phyloP scores from a whole-genome alignment of 2,329 filamentous ascomycete species.

The Penicillium sp. region DNA sequence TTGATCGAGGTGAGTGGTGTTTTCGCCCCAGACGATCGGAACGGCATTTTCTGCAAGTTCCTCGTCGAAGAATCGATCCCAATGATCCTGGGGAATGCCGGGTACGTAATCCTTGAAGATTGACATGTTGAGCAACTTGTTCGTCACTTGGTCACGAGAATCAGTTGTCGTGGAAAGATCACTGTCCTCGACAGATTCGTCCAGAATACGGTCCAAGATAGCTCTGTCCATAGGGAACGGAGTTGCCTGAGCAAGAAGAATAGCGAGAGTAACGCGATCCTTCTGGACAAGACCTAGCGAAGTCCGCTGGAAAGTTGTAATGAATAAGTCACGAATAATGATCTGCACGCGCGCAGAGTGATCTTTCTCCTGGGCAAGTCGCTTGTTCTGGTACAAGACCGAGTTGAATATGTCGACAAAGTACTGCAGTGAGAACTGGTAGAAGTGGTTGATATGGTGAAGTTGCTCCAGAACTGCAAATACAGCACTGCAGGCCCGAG shows the following conservation, averaged over 20 bases:
- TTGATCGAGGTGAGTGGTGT: conserved; percentile 66
- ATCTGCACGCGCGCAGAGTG: conserved; percentile 79
- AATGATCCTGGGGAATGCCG: conserved; percentile 60
- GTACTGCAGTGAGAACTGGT: conserved; percentile 98
- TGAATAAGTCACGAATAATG: conserved; percentile 87
- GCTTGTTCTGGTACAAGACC: conserved; percentile 78
- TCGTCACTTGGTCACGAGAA: conserved; percentile 66
- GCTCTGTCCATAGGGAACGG: conserved; percentile 93
- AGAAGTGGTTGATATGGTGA: conserved; percentile 98
- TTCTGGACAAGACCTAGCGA: conserved; percentile 88
- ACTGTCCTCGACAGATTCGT: conserved; percentile 69
- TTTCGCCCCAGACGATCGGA: conserved; percentile 70
- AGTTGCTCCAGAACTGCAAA: conserved; percentile 96
- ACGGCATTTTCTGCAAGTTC: conserved; percentile 84
- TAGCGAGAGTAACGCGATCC: conserved; percentile 88
- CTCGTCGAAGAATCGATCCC: conserved; percentile 79
- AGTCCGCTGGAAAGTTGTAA: conserved; percentile 90
- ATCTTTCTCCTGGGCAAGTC: conserved; percentile 67
- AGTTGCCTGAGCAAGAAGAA: conserved; percentile 93
- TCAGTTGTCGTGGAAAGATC: conserved; percentile 72
- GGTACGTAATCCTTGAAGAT: conserved; percentile 72
- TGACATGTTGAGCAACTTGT: conserved; percentile 65
- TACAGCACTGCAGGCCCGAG: conserved; percentile 91
- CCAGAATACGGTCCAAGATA: conserved; percentile 81
- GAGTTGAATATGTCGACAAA: conserved; percentile 97